Conservation (phyloP, 164 flowering plant species). For the Tinospora cordifolia region DNA sequence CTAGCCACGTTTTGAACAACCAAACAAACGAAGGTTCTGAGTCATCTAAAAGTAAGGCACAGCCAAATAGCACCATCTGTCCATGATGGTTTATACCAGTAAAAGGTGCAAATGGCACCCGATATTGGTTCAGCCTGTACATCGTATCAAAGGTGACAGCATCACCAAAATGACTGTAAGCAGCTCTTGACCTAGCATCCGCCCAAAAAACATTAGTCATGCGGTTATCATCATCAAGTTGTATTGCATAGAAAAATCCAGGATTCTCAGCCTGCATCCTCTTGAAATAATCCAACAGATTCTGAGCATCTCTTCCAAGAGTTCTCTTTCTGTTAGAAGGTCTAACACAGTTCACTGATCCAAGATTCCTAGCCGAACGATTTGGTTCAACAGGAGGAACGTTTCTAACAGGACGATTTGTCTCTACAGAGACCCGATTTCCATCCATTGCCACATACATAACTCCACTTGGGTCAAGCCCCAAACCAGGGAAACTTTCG, state of each 20-base stretch:
- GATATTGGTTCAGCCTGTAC: conserved; percentile 50
- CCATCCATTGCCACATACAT: conserved; percentile 56
- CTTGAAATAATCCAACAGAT: conserved; percentile 54
- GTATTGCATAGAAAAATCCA: conserved; percentile 67
- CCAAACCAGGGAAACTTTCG: conserved; percentile 32
- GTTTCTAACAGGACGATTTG: conserved; percentile 29
- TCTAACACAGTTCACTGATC: conserved; percentile 26
- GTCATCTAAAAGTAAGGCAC: conserved; percentile 65
- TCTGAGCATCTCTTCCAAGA: conserved; percentile 52
- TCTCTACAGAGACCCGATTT: conserved; percentile 29
- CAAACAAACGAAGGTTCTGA: conserved; percentile 59
- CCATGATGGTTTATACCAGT: conserved; percentile 75
- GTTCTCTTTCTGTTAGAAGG: conserved; percentile 34
- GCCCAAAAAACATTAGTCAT: conserved; percentile 75
- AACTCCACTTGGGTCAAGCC: conserved; percentile 41
- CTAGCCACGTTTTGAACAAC: conserved; percentile 65
- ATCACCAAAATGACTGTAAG: conserved; percentile 66
- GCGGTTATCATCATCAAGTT: conserved; percentile 59
- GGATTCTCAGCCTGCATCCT: conserved; percentile 68
- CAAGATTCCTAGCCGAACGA: conserved; percentile 24
- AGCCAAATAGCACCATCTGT: conserved; percentile 61
- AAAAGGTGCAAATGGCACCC: conserved; percentile 70
- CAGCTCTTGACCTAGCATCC: conserved; percentile 61
- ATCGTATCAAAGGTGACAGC: conserved; percentile 64
- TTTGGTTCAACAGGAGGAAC: conserved; percentile 28